Evolutionary conservation across 257 asterid genomes (phyloP).

Genomic region (Ocimum tenuiflorum): DNA sequence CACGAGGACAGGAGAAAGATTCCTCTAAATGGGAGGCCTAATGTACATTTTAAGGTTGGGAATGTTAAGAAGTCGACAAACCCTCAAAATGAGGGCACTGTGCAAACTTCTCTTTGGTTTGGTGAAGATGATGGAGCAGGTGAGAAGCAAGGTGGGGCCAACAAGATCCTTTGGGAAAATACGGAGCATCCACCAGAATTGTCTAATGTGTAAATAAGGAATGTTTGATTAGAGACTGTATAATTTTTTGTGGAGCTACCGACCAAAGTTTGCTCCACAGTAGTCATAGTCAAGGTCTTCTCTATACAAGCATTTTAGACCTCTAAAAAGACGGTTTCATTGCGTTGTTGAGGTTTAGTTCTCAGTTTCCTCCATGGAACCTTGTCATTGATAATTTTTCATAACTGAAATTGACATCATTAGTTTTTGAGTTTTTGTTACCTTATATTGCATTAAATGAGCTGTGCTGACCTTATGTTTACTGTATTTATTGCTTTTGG

Average conservation of each 20-base stretch:
- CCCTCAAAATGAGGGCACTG: conserved; percentile 30
- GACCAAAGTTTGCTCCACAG: conserved; percentile 30
- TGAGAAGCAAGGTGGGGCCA: conserved; percentile 32
- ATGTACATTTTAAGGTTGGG: conserved; percentile 42
- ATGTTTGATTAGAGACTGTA: conserved; percentile 40
- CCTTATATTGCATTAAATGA: not conserved
- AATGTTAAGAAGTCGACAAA: conserved; percentile 31
- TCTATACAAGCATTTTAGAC: conserved; percentile 26
- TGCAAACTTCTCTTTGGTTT: conserved; percentile 37
- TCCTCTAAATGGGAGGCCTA: conserved; percentile 44
- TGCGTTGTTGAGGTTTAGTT: conserved; percentile 36
- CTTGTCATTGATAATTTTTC: conserved; percentile 32
- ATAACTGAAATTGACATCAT: conserved; percentile 14
- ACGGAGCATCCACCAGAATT: conserved; percentile 29
- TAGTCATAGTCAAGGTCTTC: conserved; percentile 37
- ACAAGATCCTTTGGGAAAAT: conserved; percentile 33
- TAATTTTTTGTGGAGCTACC: conserved; percentile 22
- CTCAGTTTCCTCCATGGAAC: conserved; percentile 27
- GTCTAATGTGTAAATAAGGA: conserved; percentile 52
- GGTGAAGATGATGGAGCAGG: conserved; percentile 31
- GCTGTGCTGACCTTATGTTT: not conserved
- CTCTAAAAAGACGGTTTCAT: conserved; percentile 26
- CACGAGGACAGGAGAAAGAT: conserved; percentile 38
- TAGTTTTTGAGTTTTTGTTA: conserved; percentile 8
- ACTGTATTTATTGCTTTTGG: not conserved